These are phyloP conservation scores for Phialophora chinensis DNA, from an alignment of 2,329 filamentous ascomycete species.

Conservation along the genomic window DNA sequence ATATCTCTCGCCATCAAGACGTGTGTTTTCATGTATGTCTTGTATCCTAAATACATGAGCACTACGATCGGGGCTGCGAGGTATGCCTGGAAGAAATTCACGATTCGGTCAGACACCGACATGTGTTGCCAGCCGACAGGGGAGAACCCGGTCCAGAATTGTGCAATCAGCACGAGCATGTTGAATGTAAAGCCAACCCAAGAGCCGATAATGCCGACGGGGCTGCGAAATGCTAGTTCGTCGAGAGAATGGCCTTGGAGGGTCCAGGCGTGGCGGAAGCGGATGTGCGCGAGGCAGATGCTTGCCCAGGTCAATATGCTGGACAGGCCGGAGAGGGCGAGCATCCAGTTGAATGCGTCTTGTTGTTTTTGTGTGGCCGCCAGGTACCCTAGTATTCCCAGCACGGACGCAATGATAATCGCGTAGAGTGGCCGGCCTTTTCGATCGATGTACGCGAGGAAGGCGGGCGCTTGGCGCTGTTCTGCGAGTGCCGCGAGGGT, in stretches of 20 bases:
- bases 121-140: conserved; percentile 38
- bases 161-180: conserved; percentile 59
- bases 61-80: conserved; percentile 43
- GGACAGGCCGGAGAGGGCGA: conserved; percentile 67
- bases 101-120: conserved; percentile 30
- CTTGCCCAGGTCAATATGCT: conserved; percentile 70
- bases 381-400: conserved; percentile 52
- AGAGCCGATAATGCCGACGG: conserved; percentile 66
- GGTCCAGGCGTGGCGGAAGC: conserved; percentile 68
- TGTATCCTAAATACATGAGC: conserved; percentile 72
- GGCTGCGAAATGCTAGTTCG: conserved; percentile 68
- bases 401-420: conserved; percentile 48
- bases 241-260: conserved; percentile 64
- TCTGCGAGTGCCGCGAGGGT: conserved; percentile 61
- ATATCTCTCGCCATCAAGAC: conserved; percentile 74
- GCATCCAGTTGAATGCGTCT: conserved; percentile 68
- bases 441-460: conserved; percentile 55
- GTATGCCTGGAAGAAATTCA: conserved; percentile 44
- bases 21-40: conserved; percentile 72
- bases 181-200: conserved; percentile 66
- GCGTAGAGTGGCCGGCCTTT: conserved; percentile 53
- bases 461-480: conserved; percentile 52
- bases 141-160: conserved; percentile 48
- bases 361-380: conserved; percentile 52
- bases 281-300: conserved; percentile 71